phyloP scores from a whole-genome alignment of 305 asterid species.

The Nicotiana rustica region DNA sequence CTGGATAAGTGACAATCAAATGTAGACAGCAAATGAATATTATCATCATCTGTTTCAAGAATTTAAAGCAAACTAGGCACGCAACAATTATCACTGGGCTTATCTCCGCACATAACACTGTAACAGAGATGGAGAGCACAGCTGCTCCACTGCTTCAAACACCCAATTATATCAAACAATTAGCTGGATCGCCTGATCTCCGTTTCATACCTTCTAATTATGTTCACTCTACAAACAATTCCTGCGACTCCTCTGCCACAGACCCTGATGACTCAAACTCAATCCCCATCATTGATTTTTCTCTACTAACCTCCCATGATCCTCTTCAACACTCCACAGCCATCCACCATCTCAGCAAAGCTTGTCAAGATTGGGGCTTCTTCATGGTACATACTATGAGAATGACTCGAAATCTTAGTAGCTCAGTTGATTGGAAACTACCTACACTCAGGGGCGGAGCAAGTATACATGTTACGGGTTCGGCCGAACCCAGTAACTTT shows the following conservation, averaged over 20 bases:
- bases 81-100: not conserved
- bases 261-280: conserved; percentile 35
- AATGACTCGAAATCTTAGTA: too few species aligned
- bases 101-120: not conserved
- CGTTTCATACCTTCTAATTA: conserved; percentile 59
- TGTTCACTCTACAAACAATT: conserved; percentile 34
- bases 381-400: conserved; percentile 59
- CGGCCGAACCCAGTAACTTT: too few species aligned
- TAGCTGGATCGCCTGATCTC: conserved; percentile 56
- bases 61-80: not conserved
- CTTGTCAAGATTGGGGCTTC: conserved; percentile 88
- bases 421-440: too few species aligned
- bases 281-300: conserved; percentile 68
- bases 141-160: conserved; percentile 11
- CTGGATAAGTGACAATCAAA: not conserved
- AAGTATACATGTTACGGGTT: too few species aligned
- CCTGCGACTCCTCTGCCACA: conserved; percentile 36
- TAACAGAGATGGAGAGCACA: not conserved
- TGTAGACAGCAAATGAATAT: not conserved
- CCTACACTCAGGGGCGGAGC: too few species aligned
- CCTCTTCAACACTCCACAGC: conserved; percentile 51
- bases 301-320: conserved; percentile 56
- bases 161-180: conserved; percentile 44
- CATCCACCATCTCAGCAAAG: conserved; percentile 54
- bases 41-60: not conserved